These are phyloP conservation scores for Excoecaria agallocha DNA, from an alignment of 345 rosid species.

Conservation along the genomic window DNA sequence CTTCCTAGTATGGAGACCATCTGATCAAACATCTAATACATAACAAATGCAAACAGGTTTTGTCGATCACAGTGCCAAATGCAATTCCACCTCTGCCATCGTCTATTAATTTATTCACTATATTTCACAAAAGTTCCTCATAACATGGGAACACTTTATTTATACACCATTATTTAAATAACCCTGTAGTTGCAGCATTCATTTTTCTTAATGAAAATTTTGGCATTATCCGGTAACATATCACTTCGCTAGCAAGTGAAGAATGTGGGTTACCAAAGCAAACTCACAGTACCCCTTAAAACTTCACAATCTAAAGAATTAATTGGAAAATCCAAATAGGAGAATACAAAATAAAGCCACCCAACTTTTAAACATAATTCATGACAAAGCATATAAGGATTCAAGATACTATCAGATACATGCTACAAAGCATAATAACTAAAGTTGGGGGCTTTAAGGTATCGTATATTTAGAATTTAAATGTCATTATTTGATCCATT, in stretches of 20 bases:
- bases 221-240: background rate
- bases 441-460: background rate
- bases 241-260: too few relatives aligned
- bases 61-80: background rate
- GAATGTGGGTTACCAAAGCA: too few relatives aligned
- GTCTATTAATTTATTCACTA: background rate
- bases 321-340: background rate
- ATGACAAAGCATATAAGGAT: background rate
- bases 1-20: background rate
- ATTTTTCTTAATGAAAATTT: background rate
- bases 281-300: background rate
- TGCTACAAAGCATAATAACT: background rate
- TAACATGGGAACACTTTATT: background rate
- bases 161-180: background rate
- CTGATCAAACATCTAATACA: constrained; percentile 1
- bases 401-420: background rate
- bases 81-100: background rate
- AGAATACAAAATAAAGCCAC: background rate
- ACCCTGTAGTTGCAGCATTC: background rate
- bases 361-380: background rate
- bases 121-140: background rate
- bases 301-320: background rate
- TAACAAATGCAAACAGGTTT: background rate
- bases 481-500: background rate
- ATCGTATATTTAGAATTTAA: background rate